A percentile compares a stretch with the other conserved stretches of the same genome.
phyloP scores from a whole-genome alignment of 1,284 basidiomycete species.

The Gymnopus androsaceus region DNA sequence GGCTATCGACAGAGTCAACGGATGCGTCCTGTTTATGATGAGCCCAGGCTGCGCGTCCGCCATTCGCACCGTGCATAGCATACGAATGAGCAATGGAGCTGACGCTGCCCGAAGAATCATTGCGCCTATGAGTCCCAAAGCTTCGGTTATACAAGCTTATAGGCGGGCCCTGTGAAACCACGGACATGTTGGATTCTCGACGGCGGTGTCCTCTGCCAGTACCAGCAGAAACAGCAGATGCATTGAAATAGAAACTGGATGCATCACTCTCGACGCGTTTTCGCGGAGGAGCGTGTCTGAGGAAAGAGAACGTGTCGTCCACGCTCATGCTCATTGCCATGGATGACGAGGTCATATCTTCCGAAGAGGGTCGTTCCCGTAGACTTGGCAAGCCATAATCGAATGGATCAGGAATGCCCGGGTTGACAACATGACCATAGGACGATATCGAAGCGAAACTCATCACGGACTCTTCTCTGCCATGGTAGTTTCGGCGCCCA shows the following conservation, averaged over 20 bases:
- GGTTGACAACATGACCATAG: slow-evolving; percentile 68
- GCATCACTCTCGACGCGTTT: slow-evolving; percentile 72
- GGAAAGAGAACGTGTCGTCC: slow-evolving; percentile 74
- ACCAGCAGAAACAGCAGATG: slow-evolving; percentile 31
- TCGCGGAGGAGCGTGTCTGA: slow-evolving; percentile 45
- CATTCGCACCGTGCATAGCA: slow-evolving; percentile 50
- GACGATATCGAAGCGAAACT: slow-evolving; percentile 84
- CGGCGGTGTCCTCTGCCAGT: slow-evolving; percentile 46
- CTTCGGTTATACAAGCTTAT: slow-evolving; percentile 72
- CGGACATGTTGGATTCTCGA: slow-evolving; percentile 45
- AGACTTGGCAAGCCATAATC: slow-evolving; percentile 62
- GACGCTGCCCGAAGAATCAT: slow-evolving; percentile 53
- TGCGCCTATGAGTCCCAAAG: slow-evolving; percentile 46
- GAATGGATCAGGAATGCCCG: slow-evolving; percentile 71
- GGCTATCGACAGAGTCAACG: slow-evolving; percentile 66
- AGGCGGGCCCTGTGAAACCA: slow-evolving; percentile 59
- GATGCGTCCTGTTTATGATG: slow-evolving; percentile 63
- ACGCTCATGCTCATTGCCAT: slow-evolving; percentile 60
- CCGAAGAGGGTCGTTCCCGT: slow-evolving; percentile 55
- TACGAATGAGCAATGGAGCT: slow-evolving; percentile 58
- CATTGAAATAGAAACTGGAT: slow-evolving; percentile 73
- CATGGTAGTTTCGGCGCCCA: slow-evolving; percentile 33
- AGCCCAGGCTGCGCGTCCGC: slow-evolving; percentile 62
- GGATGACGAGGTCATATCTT: slow-evolving; percentile 50
- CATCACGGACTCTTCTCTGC: slow-evolving; percentile 62